Evolutionary conservation across 305 asterid species (phyloP).

Genomic region (Nicotiana rustica): DNA sequence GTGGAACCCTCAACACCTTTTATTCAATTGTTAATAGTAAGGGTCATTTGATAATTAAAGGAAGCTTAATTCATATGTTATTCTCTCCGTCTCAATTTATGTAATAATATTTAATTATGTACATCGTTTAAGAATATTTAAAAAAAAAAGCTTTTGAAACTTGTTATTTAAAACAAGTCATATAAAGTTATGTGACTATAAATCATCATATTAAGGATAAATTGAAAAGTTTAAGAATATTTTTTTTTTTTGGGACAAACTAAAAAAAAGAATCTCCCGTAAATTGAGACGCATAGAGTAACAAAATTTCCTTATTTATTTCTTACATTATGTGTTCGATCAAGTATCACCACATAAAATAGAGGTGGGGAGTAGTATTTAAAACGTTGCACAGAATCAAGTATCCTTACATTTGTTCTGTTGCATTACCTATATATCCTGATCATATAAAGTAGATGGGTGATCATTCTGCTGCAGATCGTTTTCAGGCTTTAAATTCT

Average conservation of each 20-base stretch:
- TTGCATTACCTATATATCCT: conserved; percentile 20
- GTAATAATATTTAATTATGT: too few species aligned
- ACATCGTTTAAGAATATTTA: too few species aligned
- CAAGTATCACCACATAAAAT: neutral
- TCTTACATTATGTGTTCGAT: neutral
- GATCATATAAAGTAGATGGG: conserved; percentile 31
- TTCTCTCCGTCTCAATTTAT: too few species aligned
- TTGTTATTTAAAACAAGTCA: too few species aligned
- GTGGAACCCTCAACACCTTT: neutral
- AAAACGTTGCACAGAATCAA: conserved; percentile 5
- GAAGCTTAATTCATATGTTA: neutral
- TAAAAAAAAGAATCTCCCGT: too few species aligned
- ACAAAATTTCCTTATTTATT: too few species aligned
- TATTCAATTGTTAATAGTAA: neutral
- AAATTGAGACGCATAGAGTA: too few species aligned
- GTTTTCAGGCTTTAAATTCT: conserved; percentile 30
- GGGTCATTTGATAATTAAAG: neutral
- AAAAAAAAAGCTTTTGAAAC: too few species aligned
- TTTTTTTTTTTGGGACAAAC: too few species aligned
- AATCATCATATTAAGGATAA: too few species aligned
- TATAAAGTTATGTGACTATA: too few species aligned
- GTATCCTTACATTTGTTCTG: conserved; percentile 25
- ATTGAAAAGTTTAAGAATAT: too few species aligned
- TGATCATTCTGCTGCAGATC: conserved; percentile 33
- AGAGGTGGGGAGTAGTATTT: neutral